phyloP scores from a whole-genome alignment of 495 filamentous ascomycete species.

The Cercophora scortea region DNA sequence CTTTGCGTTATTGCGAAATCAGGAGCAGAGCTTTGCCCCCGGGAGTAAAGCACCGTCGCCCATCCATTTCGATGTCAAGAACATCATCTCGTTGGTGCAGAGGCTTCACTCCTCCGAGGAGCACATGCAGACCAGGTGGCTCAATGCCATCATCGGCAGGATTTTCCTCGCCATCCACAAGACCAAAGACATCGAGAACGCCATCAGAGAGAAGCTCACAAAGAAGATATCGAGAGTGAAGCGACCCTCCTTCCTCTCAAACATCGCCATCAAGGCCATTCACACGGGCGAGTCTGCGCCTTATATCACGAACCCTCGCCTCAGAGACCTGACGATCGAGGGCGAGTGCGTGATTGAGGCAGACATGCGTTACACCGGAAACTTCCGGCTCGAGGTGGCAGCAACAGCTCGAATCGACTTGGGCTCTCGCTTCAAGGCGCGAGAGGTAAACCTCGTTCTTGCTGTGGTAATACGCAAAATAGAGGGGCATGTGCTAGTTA shows the following conservation, averaged over 20 bases:
- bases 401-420: slow-evolving; percentile 87
- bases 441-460: slow-evolving; percentile 83
- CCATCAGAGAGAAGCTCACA: slow-evolving; percentile 75
- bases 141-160: slow-evolving; percentile 84
- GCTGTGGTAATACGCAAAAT: slow-evolving; percentile 80
- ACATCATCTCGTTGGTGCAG: slow-evolving; percentile 82
- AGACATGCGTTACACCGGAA: slow-evolving; percentile 81
- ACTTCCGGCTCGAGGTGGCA: slow-evolving; percentile 80
- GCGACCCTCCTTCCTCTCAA: slow-evolving; percentile 80
- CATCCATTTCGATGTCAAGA: slow-evolving; percentile 70
- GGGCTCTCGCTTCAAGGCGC: slow-evolving; percentile 76
- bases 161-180: slow-evolving; percentile 83
- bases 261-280: slow-evolving; percentile 70
- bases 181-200: slow-evolving; percentile 70
- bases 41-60: slow-evolving; percentile 57
- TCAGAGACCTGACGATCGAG: slow-evolving; percentile 86
- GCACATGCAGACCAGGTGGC: slow-evolving; percentile 84
- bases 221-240: slow-evolving; percentile 96
- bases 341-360: slow-evolving; percentile 80
- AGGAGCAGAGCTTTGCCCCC: slow-evolving; percentile 55
- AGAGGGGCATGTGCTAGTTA: slow-evolving; percentile 74
- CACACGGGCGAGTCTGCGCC: slow-evolving; percentile 83
- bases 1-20: slow-evolving; percentile 79
- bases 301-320: slow-evolving; percentile 76
- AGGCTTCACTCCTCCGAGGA: slow-evolving; percentile 87